Conservation (phyloP, 352 stramenopile genomes). For the Globisporangium spinosum region DNA sequence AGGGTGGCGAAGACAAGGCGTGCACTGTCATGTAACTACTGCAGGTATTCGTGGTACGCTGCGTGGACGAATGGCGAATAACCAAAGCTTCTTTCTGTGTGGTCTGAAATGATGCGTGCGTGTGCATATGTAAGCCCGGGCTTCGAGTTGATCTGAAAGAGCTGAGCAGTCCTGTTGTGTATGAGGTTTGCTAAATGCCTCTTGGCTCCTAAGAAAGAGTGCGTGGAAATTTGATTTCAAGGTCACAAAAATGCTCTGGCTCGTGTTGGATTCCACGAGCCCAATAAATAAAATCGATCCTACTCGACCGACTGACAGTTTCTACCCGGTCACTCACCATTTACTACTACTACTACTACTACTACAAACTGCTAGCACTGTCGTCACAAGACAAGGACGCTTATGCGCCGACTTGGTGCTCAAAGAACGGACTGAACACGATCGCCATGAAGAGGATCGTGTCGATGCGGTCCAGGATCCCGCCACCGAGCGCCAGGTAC, state of each 20-base stretch:
- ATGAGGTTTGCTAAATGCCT: neutral
- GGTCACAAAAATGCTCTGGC: neutral
- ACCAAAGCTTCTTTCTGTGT: neutral
- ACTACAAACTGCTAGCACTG: neutral
- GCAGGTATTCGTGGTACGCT: neutral
- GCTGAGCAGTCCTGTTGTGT: neutral
- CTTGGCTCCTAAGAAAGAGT: neutral
- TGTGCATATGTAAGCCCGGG: neutral
- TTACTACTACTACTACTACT: neutral
- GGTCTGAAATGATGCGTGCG: neutral
- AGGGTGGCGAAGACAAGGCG: constrained; percentile 17
- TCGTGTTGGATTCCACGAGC: neutral
- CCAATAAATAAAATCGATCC: constrained; percentile 11
- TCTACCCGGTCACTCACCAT: neutral
- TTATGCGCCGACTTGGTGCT: constrained; percentile 23
- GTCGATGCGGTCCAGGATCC: constrained; percentile 55
- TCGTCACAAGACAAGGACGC: neutral
- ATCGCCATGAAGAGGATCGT: constrained; percentile 54
- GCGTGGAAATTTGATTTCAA: neutral
- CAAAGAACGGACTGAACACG: constrained; percentile 51
- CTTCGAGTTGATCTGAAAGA: neutral
- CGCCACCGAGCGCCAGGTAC: constrained; percentile 45
- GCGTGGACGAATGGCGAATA: constrained; percentile 1
- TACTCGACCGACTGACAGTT: neutral
- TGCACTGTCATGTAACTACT: constrained; percentile 14